Evolutionary conservation across 2,329 filamentous ascomycete genomes (phyloP).

Genomic region (Aureobasidium subglaciale): DNA sequence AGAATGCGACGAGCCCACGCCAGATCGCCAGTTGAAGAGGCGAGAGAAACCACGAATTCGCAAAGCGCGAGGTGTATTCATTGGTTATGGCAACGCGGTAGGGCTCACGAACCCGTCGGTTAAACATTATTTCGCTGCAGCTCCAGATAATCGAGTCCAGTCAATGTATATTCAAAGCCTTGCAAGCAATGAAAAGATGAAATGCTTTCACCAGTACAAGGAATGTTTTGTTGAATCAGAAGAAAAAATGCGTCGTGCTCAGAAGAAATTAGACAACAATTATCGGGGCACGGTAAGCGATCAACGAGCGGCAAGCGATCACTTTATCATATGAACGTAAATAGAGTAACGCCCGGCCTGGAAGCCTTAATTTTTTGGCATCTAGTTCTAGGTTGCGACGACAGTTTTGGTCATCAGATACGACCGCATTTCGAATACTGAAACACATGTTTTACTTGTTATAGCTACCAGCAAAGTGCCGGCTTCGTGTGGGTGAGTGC

Average conservation of each 20-base stretch:
- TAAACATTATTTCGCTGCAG: background rate
- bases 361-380: background rate
- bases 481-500: background rate
- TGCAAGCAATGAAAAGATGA: constrained; percentile 1
- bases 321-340: background rate
- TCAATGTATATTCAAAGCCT: background rate
- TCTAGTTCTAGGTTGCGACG: background rate
- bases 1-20: constrained; percentile 50
- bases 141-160: background rate
- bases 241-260: background rate
- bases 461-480: background rate
- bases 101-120: background rate
- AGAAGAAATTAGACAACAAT: constrained; percentile 3
- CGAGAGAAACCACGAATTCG: constrained; percentile 74
- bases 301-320: constrained; percentile 5
- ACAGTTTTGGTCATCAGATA: background rate
- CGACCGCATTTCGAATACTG: background rate
- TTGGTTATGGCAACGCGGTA: constrained; percentile 15
- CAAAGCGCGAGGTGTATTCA: constrained; percentile 46
- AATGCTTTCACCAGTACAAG: background rate
- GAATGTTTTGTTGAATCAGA: background rate
- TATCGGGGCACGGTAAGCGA: constrained; percentile 3
- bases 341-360: background rate
- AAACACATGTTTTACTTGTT: constrained; percentile 4
- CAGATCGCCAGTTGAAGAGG: constrained; percentile 55